phyloP scores from a whole-genome alignment of 768 basidiomycete species.

The Russula earlei region DNA sequence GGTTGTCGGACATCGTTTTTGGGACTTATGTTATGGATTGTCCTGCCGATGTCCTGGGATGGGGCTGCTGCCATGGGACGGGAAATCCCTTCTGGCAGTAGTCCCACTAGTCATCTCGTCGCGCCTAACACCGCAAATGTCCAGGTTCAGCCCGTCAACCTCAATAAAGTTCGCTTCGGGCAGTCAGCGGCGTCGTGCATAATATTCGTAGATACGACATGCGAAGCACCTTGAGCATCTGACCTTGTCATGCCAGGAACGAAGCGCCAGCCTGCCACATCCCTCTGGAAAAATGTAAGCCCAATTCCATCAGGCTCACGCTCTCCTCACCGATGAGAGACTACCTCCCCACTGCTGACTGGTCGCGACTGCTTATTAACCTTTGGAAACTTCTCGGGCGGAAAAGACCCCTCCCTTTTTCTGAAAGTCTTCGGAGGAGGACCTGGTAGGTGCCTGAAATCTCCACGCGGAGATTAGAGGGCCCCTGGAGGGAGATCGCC shows the following conservation, averaged over 20 bases:
- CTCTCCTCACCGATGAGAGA: not conserved
- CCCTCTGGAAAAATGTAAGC: not conserved
- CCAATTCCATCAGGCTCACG: not conserved
- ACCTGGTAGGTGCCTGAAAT: not conserved
- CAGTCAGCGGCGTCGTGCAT: not conserved
- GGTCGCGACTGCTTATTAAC: not conserved
- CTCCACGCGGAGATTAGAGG: no score
- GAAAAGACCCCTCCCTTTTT: not conserved
- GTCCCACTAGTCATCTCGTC: no score
- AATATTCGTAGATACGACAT: not conserved
- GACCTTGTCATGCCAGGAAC: not conserved
- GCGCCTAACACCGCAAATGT: no score
- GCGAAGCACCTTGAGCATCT: not conserved
- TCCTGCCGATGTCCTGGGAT: no score
- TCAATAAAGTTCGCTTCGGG: no score
- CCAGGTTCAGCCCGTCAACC: no score
- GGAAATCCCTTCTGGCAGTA: no score
- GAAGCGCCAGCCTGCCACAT: no score
- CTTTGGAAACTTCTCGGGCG: not conserved
- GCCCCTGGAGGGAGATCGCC: not conserved
- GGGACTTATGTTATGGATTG: no score
- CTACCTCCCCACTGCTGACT: no score
- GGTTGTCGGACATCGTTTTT: conserved; percentile 10
- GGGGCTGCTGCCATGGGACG: no score
- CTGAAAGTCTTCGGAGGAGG: not conserved